phyloP scores from a whole-genome alignment of 805 yeast species.

The Sugiyamaella smithiae region DNA sequence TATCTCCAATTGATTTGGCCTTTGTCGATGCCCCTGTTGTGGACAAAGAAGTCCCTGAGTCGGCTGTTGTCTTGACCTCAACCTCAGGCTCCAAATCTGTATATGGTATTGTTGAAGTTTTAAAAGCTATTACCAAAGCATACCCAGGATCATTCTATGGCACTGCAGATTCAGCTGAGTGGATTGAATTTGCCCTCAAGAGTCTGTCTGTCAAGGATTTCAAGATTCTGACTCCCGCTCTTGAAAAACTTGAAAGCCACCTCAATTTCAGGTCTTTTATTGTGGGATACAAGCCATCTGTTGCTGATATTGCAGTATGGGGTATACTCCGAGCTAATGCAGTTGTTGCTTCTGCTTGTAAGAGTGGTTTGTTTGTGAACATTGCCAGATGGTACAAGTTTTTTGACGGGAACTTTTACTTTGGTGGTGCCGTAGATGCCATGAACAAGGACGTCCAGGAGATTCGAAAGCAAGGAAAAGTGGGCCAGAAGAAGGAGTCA shows the following conservation, averaged over 20 bases:
- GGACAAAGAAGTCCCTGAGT: constrained; percentile 40
- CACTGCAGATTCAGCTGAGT: constrained; percentile 40
- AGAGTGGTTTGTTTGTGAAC: constrained; percentile 78
- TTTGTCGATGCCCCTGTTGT: constrained; percentile 72
- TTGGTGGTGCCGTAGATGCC: constrained; percentile 66
- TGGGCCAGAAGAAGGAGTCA: constrained; percentile 77
- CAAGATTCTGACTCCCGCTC: constrained; percentile 71
- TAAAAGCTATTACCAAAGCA: constrained; percentile 42
- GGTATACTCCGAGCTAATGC: constrained; percentile 92
- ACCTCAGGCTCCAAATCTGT: constrained; percentile 35
- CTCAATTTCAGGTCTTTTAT: constrained; percentile 82
- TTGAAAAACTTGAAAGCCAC: constrained; percentile 78
- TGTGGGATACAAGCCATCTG: constrained; percentile 60
- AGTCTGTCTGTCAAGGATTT: constrained; percentile 80
- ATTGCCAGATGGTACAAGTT: constrained; percentile 91
- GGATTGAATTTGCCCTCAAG: constrained; percentile 66
- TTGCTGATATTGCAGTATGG: constrained; percentile 89
- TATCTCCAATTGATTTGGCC: constrained; percentile 52
- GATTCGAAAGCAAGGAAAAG: constrained; percentile 65
- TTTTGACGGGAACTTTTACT: constrained; percentile 58
- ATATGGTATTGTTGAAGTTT: constrained; percentile 42
- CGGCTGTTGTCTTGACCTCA: constrained; percentile 40
- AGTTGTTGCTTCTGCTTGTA: constrained; percentile 85
- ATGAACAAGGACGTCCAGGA: constrained; percentile 70
- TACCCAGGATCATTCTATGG: constrained; percentile 6